A percentile compares a stretch with the other conserved stretches of the same genome.
Evolutionary conservation across 345 rosid species (phyloP).

Genomic region (Moricandia moricandioides): DNA sequence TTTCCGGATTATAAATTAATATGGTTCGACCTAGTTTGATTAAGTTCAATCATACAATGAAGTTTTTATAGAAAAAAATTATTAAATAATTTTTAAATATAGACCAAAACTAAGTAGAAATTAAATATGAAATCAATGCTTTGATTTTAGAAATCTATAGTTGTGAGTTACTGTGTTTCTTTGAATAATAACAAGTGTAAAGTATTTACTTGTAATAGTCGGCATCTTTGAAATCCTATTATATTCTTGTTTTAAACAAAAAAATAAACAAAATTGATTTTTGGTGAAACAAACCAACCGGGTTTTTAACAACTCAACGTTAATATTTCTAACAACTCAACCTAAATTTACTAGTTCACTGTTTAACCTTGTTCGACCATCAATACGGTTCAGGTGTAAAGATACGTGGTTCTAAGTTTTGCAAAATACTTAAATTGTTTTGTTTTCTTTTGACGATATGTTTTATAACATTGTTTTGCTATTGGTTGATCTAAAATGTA

Average conservation of each 20-base stretch:
- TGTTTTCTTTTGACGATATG: too few species aligned
- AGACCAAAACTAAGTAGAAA: too few species aligned
- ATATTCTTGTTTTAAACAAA: not conserved
- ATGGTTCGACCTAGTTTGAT: too few species aligned
- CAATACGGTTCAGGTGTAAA: not conserved
- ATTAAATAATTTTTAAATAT: too few species aligned
- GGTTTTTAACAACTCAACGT: not conserved
- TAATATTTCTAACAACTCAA: too few species aligned
- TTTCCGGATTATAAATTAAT: not conserved
- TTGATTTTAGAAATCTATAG: not conserved
- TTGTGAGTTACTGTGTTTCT: not conserved
- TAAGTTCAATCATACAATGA: too few species aligned
- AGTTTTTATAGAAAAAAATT: too few species aligned
- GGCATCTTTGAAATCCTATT: not conserved
- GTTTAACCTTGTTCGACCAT: not conserved
- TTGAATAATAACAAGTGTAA: too few species aligned
- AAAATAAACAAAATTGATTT: not conserved
- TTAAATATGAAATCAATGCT: not conserved
- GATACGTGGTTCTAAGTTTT: not conserved
- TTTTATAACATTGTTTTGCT: too few species aligned
- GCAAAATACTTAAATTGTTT: not conserved
- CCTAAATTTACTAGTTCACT: too few species aligned
- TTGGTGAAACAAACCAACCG: not conserved
- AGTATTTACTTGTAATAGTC: too few species aligned
- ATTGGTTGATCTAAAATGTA: too few species aligned